Evolutionary conservation across 192 early-diverging fungal genomes (phyloP), one percentile per base, ranked within the genome.

Genomic region (Podila epigama): DNA sequence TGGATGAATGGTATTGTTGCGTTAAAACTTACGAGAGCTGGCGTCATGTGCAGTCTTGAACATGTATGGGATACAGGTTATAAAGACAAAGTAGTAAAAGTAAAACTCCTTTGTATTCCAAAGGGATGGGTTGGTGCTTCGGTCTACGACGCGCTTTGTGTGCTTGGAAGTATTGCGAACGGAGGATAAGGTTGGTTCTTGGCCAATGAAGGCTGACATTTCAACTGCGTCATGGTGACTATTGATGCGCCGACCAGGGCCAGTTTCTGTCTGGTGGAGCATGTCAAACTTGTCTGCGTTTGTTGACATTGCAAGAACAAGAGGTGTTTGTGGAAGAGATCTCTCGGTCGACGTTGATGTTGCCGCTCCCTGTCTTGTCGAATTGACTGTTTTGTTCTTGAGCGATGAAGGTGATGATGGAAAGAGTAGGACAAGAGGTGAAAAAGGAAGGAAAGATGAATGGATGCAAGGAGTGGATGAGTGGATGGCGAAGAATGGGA

Each of bases 41-140:
- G 68, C 81, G 60, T 79, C 63, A 58, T 85, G 84, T 62, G 84
- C 84, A 0, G 87, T 85, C 55, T 88, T 84, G 32, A 88, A 81
- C 92, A 93, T 92, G 58, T 84, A 85, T 3, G 90, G 79, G 11
- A 95, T 69, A 1, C 81, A 79, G 2, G 84, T 64, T 22, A 75
- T 39, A 52, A 93, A 89, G 25, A 83, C 52, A 34, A 89, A 39
- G 64, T 92, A 93, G 73, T 95, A 93, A 27, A 87, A 35, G 69
- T 90, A 90, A 81, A 95, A 94, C 79, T 95, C 94, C 29, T 63
- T 39, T 5, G 90, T 92, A 16, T 83, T 68, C 81, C 89, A 84
- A 8, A 85, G 81, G 16, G 91, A 87, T 8, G 86, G 81, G 31
- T 78, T 68, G 2, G 87, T 75, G 33, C 58, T 77, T 61, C 72